Percentiles rank a stretch among this genome's conserved stretches.
These are phyloP conservation scores for Erysimum cheiri DNA, from an alignment of 441 rosid genomes.

Conservation along the genomic window DNA sequence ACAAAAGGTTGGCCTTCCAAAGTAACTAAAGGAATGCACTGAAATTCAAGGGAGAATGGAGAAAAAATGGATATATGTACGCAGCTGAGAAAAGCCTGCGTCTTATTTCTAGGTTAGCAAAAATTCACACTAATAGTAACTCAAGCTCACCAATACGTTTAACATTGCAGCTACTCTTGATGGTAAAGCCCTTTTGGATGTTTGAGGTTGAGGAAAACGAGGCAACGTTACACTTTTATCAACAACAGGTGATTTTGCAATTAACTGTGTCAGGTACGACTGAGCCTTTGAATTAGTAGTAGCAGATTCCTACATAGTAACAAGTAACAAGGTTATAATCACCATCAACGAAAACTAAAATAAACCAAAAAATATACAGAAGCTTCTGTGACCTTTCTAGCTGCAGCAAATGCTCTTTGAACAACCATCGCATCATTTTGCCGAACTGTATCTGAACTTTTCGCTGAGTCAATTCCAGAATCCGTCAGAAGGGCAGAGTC, in stretches of 20 bases:
- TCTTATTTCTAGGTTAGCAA: neutral
- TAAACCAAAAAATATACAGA: slow-evolving; percentile 10
- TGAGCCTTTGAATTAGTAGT: slow-evolving; percentile 62
- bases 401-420: slow-evolving; percentile 84
- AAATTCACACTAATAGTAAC: slow-evolving; percentile 18
- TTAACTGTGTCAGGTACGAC: slow-evolving; percentile 69
- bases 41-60: slow-evolving; percentile 12
- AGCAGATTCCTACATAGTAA: slow-evolving; percentile 60
- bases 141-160: slow-evolving; percentile 76
- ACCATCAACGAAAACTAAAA: slow-evolving; percentile 14
- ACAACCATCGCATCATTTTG: slow-evolving; percentile 91
- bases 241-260: slow-evolving; percentile 63
- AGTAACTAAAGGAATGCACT: slow-evolving; percentile 27
- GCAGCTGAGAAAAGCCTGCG: slow-evolving; percentile 5
- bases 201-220: slow-evolving; percentile 74
- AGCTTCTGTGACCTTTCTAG: slow-evolving; percentile 59
- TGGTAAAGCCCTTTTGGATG: slow-evolving; percentile 71
- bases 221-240: slow-evolving; percentile 59
- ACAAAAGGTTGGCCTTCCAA: slow-evolving; percentile 4
- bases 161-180: slow-evolving; percentile 89
- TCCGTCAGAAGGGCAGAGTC: slow-evolving; percentile 58
- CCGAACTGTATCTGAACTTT: slow-evolving; percentile 66
- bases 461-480: slow-evolving; percentile 47
- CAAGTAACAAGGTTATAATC: slow-evolving; percentile 38
- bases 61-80: slow-evolving; percentile 3